Evolutionary conservation across 2,329 filamentous ascomycete species (phyloP).

Genomic region (Alternaria ventricosa): DNA sequence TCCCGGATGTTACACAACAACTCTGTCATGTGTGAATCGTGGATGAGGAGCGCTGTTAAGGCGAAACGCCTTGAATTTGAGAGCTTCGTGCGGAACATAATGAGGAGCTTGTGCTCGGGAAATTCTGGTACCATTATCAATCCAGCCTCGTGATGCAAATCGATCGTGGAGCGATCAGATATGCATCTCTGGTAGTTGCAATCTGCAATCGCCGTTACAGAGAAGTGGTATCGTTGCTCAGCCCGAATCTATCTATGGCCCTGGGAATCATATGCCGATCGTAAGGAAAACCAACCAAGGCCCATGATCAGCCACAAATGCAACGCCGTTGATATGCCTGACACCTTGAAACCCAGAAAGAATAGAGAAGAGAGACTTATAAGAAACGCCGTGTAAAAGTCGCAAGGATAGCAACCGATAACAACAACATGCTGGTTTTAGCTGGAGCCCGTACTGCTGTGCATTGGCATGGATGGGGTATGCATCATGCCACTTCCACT

Average conservation of each 20-base stretch:
- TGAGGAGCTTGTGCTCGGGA: background rate
- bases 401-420: background rate
- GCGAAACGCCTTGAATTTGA: background rate
- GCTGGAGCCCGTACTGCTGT: slow-evolving; percentile 41
- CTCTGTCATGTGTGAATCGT: background rate
- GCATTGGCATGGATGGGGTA: slow-evolving; percentile 34
- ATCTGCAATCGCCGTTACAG: background rate
- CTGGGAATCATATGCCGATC: slow-evolving; percentile 5
- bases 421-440: slow-evolving; percentile 2
- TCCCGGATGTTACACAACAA: background rate
- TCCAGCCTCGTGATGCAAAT: background rate
- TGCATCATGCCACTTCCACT: slow-evolving; percentile 22
- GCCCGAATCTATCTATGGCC: slow-evolving; percentile 5
- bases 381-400: background rate
- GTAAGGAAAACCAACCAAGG: background rate
- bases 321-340: slow-evolving; percentile 12
- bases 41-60: background rate
- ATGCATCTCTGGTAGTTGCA: background rate
- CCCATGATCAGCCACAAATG: background rate
- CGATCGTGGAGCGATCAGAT: background rate
- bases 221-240: slow-evolving; percentile 7
- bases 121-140: background rate
- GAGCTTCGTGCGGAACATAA: background rate
- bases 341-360: background rate
- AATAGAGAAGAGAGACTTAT: background rate